Base-by-base conservation (phyloP, 202 grass and related monocot genomes). In the Schoenoplectus tabernaemontani region DNA sequence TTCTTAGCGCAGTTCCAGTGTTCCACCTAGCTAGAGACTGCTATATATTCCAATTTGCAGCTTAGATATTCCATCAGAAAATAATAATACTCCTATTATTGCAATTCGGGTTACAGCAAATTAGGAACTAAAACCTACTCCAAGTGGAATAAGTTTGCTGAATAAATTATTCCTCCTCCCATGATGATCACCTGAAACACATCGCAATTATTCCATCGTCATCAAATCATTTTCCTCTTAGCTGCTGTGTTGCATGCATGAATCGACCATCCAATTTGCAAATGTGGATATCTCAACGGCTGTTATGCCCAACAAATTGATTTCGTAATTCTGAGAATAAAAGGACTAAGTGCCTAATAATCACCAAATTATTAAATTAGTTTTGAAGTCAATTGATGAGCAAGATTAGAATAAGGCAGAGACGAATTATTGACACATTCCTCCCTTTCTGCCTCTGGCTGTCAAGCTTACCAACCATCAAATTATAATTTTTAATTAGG, bases 251-350 rank as follows among this genome's bases (percentile, higher is more conserved):
- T 28, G 22, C 43, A 53, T 33, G 44, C 69, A 73, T 34, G 7
- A 71, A 71, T 71, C 5, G 22, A 50, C 67, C 44, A 50, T 23
- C 12, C 44, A 50, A 73, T 51, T 51, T 50, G 43, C 68, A 73
- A 73, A 73, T 51, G 43, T 73, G 33, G 69, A 73, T 73, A 73
- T 73, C 69, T 73, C 69, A 73, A 73, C 69, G 44, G 69, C 69
- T 73, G 13, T 51, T 50, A 26, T 46, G 47, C 4, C 42, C 42
- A 15, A 71, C 9, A 69, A 24, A 16, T 9, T 15, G 15, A 9
- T 34, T 26, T 51, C 46, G 6, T 74, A 53, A 53, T 50, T 72
- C 16, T 9, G 42, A 74, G 3, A 54, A 74, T n/a, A 51, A 51
- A 51, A 15, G 34, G 70, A 74, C 70, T n/a, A 34, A 34, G 23